phyloP scores from a whole-genome alignment of 176 grass and related monocot genomes.

The Chloris gayana region DNA sequence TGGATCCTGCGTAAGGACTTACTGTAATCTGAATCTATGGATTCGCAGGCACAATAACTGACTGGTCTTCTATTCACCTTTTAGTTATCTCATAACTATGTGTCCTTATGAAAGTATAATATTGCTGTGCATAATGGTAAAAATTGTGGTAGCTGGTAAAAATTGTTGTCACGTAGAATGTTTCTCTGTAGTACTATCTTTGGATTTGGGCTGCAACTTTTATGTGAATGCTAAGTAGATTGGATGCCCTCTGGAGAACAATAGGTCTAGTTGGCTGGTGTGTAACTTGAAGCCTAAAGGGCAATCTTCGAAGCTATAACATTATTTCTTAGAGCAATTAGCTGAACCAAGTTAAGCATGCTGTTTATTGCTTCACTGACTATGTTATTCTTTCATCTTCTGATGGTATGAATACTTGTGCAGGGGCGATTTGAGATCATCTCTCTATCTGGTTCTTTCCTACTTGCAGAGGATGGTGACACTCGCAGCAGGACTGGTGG shows the following conservation, averaged over 20 bases:
- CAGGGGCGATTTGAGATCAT: conserved; percentile 99
- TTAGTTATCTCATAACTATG: neutral
- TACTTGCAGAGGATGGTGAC: conserved; percentile 89
- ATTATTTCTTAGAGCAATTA: neutral
- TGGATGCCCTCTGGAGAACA: neutral
- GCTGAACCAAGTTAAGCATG: neutral
- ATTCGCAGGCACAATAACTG: neutral
- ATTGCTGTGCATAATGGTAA: neutral
- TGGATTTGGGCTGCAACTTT: neutral
- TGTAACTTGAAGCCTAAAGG: neutral
- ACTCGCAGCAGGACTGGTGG: conserved; percentile 94
- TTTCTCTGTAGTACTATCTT: neutral
- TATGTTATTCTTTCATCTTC: neutral
- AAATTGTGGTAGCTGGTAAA: neutral
- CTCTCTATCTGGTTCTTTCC: conserved; percentile 92
- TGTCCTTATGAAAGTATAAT: neutral
- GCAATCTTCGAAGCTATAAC: neutral
- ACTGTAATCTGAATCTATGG: neutral
- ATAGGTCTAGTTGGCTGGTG: neutral
- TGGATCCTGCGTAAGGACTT: neutral
- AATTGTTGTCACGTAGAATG: no score
- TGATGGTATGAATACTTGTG: conserved; percentile 18
- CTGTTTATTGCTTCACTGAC: neutral
- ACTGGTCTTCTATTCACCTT: neutral
- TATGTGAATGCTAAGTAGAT: neutral